A percentile compares a stretch with the other conserved stretches of the same genome.
These are phyloP conservation scores for Pseudogymnoascus destructans DNA, from an alignment of 2,329 filamentous ascomycete species.

Conservation along the genomic window DNA sequence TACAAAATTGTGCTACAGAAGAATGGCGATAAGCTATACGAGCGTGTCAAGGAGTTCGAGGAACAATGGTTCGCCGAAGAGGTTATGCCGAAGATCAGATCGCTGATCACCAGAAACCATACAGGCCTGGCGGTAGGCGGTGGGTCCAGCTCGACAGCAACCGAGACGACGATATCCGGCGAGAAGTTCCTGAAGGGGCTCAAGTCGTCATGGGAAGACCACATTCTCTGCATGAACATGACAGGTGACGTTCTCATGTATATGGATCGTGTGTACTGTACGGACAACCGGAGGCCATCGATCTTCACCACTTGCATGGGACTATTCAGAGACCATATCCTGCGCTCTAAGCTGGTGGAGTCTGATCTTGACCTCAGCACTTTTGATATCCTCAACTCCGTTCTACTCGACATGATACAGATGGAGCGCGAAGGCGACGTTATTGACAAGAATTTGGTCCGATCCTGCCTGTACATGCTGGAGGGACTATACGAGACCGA, in stretches of 20 bases:
- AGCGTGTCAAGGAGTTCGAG: conserved; percentile 68
- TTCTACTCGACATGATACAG: conserved; percentile 79
- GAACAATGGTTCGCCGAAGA: conserved; percentile 63
- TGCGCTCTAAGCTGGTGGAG: conserved; percentile 43
- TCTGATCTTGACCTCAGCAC: conserved; percentile 38
- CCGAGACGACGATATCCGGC: conserved; percentile 66
- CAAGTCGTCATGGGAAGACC: conserved; percentile 71
- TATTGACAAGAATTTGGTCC: conserved; percentile 71
- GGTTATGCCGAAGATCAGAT: conserved; percentile 58
- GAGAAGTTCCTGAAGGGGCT: conserved; percentile 71
- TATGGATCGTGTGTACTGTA: conserved; percentile 74
- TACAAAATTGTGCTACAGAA: conserved; percentile 91
- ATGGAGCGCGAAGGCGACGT: conserved; percentile 86
- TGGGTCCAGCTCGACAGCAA: conserved; percentile 46
- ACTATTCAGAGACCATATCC: conserved; percentile 75
- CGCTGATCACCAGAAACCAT: conserved; percentile 58
- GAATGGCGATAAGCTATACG: conserved; percentile 70
- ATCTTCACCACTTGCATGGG: conserved; percentile 79
- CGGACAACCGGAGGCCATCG: conserved; percentile 58
- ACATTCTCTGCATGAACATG: conserved; percentile 92
- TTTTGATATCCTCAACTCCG: conserved; percentile 62
- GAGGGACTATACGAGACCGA: conserved; percentile 76
- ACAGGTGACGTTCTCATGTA: conserved; percentile 95
- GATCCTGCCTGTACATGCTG: conserved; percentile 78
- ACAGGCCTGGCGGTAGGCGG: conserved; percentile 43